A percentile compares a stretch with the other conserved stretches of the same genome.
These are phyloP conservation scores for Stygiomarasmius scandens DNA, from an alignment of 1,284 basidiomycete species.

Conservation along the genomic window DNA sequence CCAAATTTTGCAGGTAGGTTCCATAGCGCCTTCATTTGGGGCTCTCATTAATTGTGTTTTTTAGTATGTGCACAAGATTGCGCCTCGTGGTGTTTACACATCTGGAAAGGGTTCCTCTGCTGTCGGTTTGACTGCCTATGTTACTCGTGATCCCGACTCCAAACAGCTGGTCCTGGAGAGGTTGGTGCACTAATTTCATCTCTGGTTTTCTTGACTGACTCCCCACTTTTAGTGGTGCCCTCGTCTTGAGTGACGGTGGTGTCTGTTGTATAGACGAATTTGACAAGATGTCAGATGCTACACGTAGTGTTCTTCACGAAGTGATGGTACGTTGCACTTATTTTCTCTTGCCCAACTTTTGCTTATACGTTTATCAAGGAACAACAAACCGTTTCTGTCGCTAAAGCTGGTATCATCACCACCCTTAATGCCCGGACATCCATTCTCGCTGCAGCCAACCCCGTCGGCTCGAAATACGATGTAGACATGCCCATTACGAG, in stretches of 20 bases:
- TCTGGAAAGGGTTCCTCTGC: constrained; percentile 98
- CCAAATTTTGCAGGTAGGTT: constrained; percentile 84
- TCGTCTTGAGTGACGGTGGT: constrained; percentile 96
- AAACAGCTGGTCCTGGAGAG: constrained; percentile 98
- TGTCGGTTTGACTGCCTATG: constrained; percentile 97
- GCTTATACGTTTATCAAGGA: constrained; percentile 54
- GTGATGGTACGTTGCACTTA: constrained; percentile 78
- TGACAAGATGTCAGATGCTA: constrained; percentile 98
- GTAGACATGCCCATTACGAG: constrained; percentile 84
- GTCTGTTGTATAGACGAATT: constrained; percentile 99
- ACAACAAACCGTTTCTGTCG: constrained; percentile 99
- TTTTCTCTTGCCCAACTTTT: neutral
- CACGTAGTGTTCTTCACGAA: constrained; percentile 96
- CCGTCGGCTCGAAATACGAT: constrained; percentile 95
- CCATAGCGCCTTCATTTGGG: constrained; percentile 1
- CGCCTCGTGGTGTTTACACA: constrained; percentile 94
- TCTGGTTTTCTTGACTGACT: neutral
- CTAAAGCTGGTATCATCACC: constrained; percentile 99
- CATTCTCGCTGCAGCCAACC: constrained; percentile 96
- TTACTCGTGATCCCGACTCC: constrained; percentile 96
- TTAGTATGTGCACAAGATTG: constrained; percentile 98
- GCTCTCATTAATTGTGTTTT: constrained; percentile 7
- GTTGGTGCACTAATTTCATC: constrained; percentile 39
- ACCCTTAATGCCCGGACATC: constrained; percentile 97
- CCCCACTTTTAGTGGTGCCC: constrained; percentile 72